These are phyloP conservation scores for Metarhizium guizhouense DNA, from an alignment of 2,329 filamentous ascomycete species.

Conservation along the genomic window DNA sequence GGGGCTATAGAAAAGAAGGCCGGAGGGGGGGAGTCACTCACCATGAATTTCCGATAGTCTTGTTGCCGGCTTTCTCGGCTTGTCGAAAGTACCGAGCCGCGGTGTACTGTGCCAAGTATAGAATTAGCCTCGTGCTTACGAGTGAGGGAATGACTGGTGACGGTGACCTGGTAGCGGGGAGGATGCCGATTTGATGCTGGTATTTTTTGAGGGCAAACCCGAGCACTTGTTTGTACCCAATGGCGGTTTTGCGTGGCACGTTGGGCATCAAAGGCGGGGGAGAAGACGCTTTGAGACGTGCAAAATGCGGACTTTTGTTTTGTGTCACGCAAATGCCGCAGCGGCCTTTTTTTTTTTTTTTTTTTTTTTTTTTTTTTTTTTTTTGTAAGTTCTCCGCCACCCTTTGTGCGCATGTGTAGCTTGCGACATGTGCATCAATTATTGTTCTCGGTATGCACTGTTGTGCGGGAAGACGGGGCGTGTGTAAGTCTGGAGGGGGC, in stretches of 20 bases:
- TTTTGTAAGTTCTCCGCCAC: neutral
- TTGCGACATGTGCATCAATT: neutral
- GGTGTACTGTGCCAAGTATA: constrained; percentile 46
- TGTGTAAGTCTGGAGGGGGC: neutral
- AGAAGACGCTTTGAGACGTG: no score
- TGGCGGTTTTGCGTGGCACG: no score
- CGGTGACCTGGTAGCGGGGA: neutral
- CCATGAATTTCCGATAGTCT: constrained; percentile 91
- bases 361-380: neutral
- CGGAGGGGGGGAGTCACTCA: constrained; percentile 40
- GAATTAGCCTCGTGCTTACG: constrained; percentile 34
- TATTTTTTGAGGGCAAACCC: neutral
- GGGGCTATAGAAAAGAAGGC: constrained; percentile 7
- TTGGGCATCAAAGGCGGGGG: no score
- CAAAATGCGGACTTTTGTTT: no score
- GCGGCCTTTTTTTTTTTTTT: neutral
- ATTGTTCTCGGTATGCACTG: constrained; percentile 9
- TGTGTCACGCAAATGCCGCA: no score
- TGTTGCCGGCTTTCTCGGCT: constrained; percentile 81
- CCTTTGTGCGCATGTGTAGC: neutral
- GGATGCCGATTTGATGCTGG: neutral
- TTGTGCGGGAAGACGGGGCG: neutral
- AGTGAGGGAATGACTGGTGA: neutral
- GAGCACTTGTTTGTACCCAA: no score
- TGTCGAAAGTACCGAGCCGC: constrained; percentile 87